Conservation (phyloP, 345 rosid species). For the Luvunga scandens region DNA sequence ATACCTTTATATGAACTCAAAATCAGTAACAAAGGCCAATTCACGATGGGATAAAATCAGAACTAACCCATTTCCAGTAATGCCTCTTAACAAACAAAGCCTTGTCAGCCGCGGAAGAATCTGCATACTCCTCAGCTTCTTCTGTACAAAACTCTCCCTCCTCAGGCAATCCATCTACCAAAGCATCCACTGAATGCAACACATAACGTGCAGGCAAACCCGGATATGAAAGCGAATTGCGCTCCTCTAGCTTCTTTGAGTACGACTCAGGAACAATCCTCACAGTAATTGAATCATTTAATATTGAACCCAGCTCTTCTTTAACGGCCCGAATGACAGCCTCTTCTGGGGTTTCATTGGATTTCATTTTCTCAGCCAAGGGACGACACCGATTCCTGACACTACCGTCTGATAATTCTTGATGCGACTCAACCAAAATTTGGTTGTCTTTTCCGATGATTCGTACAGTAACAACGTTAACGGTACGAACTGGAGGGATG, state of each 20-base stretch:
- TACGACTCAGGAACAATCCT: slow-evolving; percentile 58
- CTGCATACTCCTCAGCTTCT: slow-evolving; percentile 60
- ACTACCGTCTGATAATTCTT: slow-evolving; percentile 79
- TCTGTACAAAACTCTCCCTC: slow-evolving; percentile 71
- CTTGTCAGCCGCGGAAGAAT: slow-evolving; percentile 33
- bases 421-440: slow-evolving; percentile 66
- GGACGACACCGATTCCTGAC: slow-evolving; percentile 65
- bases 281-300: slow-evolving; percentile 18
- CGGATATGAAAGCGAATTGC: slow-evolving; percentile 73
- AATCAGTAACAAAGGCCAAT: background rate
- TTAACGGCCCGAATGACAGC: slow-evolving; percentile 66
- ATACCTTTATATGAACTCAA: background rate
- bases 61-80: slow-evolving; percentile 88
- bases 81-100: slow-evolving; percentile 77
- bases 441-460: slow-evolving; percentile 37
- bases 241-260: slow-evolving; percentile 59
- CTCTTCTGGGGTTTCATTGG: slow-evolving; percentile 56
- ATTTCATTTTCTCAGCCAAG: slow-evolving; percentile 90
- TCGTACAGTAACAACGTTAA: slow-evolving; percentile 66
- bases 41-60: background rate
- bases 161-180: slow-evolving; percentile 82
- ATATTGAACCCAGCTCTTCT: slow-evolving; percentile 79
- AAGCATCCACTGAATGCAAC: slow-evolving; percentile 65
- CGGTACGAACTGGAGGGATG: slow-evolving; percentile 69
- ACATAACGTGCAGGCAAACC: slow-evolving; percentile 79